Conservation (phyloP, 2,329 filamentous ascomycete genomes). For the Cordyceps javanica region DNA sequence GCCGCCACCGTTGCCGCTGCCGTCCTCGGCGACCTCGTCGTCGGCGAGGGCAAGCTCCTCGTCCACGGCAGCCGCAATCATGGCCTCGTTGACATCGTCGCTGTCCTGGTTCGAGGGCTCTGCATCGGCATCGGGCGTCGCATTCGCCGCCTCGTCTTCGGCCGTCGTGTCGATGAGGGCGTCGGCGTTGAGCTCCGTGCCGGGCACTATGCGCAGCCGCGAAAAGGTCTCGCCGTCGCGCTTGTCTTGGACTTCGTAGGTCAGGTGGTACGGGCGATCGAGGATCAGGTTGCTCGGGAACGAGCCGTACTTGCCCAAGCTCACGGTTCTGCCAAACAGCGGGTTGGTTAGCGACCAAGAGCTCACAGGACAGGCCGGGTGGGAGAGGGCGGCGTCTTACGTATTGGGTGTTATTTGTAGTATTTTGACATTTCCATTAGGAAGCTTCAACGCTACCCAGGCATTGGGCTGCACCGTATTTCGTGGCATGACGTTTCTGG, state of each 20-base stretch:
- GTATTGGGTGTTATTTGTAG: slow-evolving; percentile 56
- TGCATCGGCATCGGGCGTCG: slow-evolving; percentile 15
- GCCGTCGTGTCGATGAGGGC: slow-evolving; percentile 47
- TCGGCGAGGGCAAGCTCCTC: slow-evolving; percentile 38
- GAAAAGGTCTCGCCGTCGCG: slow-evolving; percentile 57
- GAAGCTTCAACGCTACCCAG: slow-evolving; percentile 55
- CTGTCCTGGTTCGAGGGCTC: slow-evolving; percentile 35
- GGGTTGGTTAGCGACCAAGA: background rate
- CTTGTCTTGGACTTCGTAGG: slow-evolving; percentile 80
- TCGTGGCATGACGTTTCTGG: slow-evolving; percentile 22
- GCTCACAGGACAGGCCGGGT: slow-evolving; percentile 3
- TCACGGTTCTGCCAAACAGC: slow-evolving; percentile 63
- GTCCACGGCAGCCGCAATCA: slow-evolving; percentile 30
- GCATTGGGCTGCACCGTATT: slow-evolving; percentile 44
- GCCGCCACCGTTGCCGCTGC: slow-evolving; percentile 23
- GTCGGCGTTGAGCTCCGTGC: slow-evolving; percentile 78
- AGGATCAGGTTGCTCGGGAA: slow-evolving; percentile 87
- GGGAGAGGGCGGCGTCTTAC: slow-evolving; percentile 32
- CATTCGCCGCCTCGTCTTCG: slow-evolving; percentile 29
- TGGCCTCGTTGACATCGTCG: slow-evolving; percentile 37
- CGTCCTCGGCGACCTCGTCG: slow-evolving; percentile 18
- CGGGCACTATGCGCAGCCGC: slow-evolving; percentile 69
- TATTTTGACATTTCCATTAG: slow-evolving; percentile 51
- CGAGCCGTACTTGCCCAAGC: slow-evolving; percentile 84
- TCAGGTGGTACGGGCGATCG: slow-evolving; percentile 84